Evolutionary conservation across 148 eudicot genomes (phyloP).

Genomic region (Heliosperma pusillum): DNA sequence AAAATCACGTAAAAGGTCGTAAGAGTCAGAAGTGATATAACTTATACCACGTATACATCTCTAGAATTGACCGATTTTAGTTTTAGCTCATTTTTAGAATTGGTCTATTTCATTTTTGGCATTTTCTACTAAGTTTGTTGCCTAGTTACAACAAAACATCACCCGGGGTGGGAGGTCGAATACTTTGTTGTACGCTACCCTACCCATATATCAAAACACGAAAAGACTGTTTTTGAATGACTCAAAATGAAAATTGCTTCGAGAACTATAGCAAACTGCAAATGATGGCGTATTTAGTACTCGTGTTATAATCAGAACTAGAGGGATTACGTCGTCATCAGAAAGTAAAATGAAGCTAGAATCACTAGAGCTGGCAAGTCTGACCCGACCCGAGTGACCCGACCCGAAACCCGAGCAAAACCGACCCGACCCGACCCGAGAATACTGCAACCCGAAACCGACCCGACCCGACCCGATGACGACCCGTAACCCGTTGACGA

Average conservation of each 20-base stretch:
- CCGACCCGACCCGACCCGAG: no score
- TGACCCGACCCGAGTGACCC: no score
- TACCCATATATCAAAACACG: background rate
- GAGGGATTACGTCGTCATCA: no score
- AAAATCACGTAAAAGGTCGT: conserved; percentile 8
- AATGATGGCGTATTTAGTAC: no score
- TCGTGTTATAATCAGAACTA: no score
- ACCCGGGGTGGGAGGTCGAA: background rate
- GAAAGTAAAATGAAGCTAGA: background rate
- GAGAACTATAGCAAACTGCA: no score
- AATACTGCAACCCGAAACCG: no score
- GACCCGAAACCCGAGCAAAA: no score
- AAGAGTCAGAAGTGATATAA: background rate
- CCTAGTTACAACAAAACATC: background rate
- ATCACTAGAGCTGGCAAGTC: no score
- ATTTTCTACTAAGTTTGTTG: background rate
- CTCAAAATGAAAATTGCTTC: background rate
- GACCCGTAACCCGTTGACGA: no score
- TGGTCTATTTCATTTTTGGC: background rate
- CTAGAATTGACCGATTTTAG: background rate
- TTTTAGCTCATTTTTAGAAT: background rate
- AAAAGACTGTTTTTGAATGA: background rate
- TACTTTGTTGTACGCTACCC: background rate
- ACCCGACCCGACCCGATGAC: no score
- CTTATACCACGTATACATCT: background rate